Evolutionary conservation across 2,329 filamentous ascomycete species (phyloP), one percentile per base, ranked within the genome.

Genomic region (Pseudogymnoascus sp.): DNA sequence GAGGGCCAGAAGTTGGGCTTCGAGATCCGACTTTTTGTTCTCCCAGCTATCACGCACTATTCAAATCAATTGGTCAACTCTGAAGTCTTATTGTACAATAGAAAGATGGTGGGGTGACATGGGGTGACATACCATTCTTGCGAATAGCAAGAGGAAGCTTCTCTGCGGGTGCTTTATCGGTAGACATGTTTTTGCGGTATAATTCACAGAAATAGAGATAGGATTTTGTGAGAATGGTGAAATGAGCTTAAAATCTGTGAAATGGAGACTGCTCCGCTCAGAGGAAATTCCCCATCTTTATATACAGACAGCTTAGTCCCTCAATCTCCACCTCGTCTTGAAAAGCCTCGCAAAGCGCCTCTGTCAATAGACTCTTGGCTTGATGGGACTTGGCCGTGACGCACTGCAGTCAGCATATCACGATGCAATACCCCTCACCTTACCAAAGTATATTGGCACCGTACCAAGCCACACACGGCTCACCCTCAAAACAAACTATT

Each of bases 1-100:
- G 42, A 76, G 48, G 0, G 74, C 73, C 0, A 78, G 78, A 40
- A 83, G 66, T 61, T 76, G 69, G 60, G 74, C 69, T 68, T 81
- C 79, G 12, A 77, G 65, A 2, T 74, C 76, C 0, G 64, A 69
- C 67, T 78, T 81, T 61, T 78, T 80, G 61, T 69, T 74, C 15
- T 82, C 79, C 75, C 76, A 83, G 13, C 77, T 74, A 66, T 83
- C 82, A 5, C 81, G 79, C 64, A 83, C 80, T 83, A 42, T 8
- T 12, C 13, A 15, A 15, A 25, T 65, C 40, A 69, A 67, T 45
- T 33, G 37, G 42, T 42, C 37, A 59, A 29, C 48, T 40, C 1
- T 8, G 18, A 59, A 18, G 58, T 35, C 2, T 15, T 12, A 13
- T 8, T n/a, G 15, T 39, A 60, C 29, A 25, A 36, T n/a, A 35